phyloP scores from a whole-genome alignment of 768 basidiomycete genomes.

The Suillus plorans region DNA sequence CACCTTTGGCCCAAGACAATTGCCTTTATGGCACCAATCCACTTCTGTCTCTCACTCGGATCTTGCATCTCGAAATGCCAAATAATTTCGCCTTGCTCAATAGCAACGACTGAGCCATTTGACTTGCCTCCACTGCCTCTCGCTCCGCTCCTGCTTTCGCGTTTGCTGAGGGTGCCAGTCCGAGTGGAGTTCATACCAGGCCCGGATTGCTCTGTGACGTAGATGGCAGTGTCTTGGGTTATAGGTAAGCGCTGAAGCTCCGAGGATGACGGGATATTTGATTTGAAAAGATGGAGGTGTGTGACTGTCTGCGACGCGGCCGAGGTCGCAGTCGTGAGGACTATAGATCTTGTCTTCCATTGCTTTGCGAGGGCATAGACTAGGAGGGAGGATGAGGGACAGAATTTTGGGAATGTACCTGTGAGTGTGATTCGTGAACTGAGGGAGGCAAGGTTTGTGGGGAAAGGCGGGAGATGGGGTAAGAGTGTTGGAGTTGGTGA shows the following conservation, averaged over 20 bases:
- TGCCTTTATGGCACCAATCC: slow-evolving; percentile 75
- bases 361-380: slow-evolving; percentile 72
- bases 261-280: slow-evolving; percentile 52
- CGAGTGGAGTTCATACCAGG: background rate
- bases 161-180: background rate
- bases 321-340: slow-evolving; percentile 45
- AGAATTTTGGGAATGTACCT: slow-evolving; percentile 63
- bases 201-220: slow-evolving; percentile 35
- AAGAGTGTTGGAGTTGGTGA: slow-evolving; percentile 20
- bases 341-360: slow-evolving; percentile 66
- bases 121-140: slow-evolving; percentile 1
- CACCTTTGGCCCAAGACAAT: slow-evolving; percentile 59
- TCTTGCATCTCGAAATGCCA: slow-evolving; percentile 73
- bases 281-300: slow-evolving; percentile 77
- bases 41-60: slow-evolving; percentile 61
- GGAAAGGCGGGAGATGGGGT: slow-evolving; percentile 51
- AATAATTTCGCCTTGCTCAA: slow-evolving; percentile 52
- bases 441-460: slow-evolving; percentile 54
- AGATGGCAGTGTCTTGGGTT: slow-evolving; percentile 74
- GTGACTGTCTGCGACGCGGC: slow-evolving; percentile 32
- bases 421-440: slow-evolving; percentile 51
- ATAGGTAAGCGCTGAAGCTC: slow-evolving; percentile 78
- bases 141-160: slow-evolving; percentile 2
- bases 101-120: slow-evolving; percentile 1
- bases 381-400: slow-evolving; percentile 65